Base-by-base conservation (phyloP, 2,329 filamentous ascomycete species). In the Curvularia hawaiiensis region DNA sequence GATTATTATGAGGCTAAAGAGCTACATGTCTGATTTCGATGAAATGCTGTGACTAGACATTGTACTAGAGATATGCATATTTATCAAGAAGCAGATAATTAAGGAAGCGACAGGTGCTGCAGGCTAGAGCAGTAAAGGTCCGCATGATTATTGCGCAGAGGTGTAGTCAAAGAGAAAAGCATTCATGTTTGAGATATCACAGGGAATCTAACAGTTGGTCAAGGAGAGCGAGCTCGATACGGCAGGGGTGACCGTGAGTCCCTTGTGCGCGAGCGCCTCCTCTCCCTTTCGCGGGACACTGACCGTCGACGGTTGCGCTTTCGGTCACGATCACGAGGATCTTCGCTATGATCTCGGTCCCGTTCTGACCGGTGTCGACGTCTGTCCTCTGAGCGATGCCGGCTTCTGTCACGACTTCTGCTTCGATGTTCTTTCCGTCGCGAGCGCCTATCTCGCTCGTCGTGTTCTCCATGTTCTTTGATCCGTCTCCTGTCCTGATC, bases 401-500 rank as follows among this genome's bases (percentile, higher is more conserved):
- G 57, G n/a, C 48, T 58, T 4, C 48, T 52, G 20, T 64, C 60
- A 4, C 59, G 63, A 47, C 63, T 67, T 33, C 51, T 62, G 22
- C 62, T 67, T 31, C 56, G 58, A 18, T 50, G 38, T 26, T 61
- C 56, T 24, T 44, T 61, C 28, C 48, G 64, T 6, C 64, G 60
- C 11, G 65, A 60, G 35, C 51, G 61, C 26, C 53, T 50, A 2
- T 58, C 59, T 4, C 50, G 56, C 18, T 44, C 59, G 20, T 58
- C 49, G 14, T 59, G 50, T 7, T 67, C 58, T 40, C 59, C 62
- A 5, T 18, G 45, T 18, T 69, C 61, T 49, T 67, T 71, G 52
- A 71, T 67, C 18, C 58, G 60, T 44, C 60, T 66, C 38, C 53
- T 64, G 6, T 67, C 63, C 51, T 45, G 64, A 11, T 68, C 60